Conservation (phyloP, 257 asterid species). For the Fraxinus cuspidata region DNA sequence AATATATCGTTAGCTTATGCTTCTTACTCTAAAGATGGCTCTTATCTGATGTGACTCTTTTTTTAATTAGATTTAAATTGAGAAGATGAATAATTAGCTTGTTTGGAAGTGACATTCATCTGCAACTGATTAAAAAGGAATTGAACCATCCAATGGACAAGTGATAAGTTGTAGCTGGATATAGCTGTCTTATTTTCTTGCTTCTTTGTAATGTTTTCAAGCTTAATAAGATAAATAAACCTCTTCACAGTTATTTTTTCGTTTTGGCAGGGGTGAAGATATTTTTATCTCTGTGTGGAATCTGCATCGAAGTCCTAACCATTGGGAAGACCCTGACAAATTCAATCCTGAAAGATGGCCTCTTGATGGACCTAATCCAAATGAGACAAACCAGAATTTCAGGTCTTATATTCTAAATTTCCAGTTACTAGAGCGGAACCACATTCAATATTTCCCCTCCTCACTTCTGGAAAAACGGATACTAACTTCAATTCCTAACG, state of each 20-base stretch:
- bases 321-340: conserved; percentile 87
- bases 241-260: conserved; percentile 12
- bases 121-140: background rate
- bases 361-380: conserved; percentile 93
- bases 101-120: background rate
- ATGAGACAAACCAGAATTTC: conserved; percentile 93
- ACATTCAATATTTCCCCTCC: background rate
- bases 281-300: conserved; percentile 96
- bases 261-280: conserved; percentile 73
- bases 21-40: background rate
- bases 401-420: conserved; percentile 46
- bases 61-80: background rate
- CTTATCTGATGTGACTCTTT: background rate
- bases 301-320: conserved; percentile 79
- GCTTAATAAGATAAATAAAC: background rate
- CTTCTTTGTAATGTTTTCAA: background rate
- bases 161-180: background rate
- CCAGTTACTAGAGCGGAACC: conserved; percentile 16
- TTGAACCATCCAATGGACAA: conserved; percentile 8
- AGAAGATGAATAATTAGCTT: background rate
- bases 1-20: background rate
- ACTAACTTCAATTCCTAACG: background rate
- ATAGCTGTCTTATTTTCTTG: background rate
- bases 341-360: conserved; percentile 98
- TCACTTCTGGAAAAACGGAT: background rate